These are phyloP conservation scores for Cladosporium sphaerospermum DNA, from an alignment of 2,329 filamentous ascomycete species.

Conservation along the genomic window DNA sequence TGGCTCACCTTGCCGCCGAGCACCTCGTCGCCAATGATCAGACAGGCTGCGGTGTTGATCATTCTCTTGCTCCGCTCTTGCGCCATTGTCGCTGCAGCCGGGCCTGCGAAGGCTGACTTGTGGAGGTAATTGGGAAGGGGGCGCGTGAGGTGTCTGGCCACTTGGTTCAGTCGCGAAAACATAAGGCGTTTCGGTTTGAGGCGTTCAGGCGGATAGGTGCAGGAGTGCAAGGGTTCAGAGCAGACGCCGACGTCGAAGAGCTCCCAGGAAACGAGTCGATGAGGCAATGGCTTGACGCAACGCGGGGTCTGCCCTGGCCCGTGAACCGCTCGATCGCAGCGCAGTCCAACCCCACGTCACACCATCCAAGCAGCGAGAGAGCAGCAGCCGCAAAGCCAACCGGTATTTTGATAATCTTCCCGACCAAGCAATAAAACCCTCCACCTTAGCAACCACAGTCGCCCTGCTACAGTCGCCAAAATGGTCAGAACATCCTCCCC, in stretches of 20 bases:
- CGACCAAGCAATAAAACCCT: too few species aligned
- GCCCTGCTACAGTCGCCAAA: not conserved
- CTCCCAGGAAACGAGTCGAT: not conserved
- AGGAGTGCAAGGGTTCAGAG: too few species aligned
- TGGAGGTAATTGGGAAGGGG: slow-evolving; percentile 54
- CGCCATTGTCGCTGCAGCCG: slow-evolving; percentile 38
- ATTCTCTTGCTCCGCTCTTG: slow-evolving; percentile 55
- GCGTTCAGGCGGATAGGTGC: too few species aligned
- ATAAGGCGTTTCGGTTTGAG: slow-evolving; percentile 41
- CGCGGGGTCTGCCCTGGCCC: not conserved
- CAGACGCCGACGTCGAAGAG: too few species aligned
- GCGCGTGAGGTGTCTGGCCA: slow-evolving; percentile 64
- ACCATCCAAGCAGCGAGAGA: too few species aligned
- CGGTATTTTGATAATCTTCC: too few species aligned
- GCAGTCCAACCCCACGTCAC: not conserved
- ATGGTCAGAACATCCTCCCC: not conserved
- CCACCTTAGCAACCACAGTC: not conserved
- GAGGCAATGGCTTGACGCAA: not conserved
- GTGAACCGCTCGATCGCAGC: not conserved
- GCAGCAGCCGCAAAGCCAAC: too few species aligned
- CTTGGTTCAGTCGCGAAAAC: slow-evolving; percentile 69
- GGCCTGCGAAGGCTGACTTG: slow-evolving; percentile 33
- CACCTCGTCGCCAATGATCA: slow-evolving; percentile 97
- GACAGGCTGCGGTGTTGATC: slow-evolving; percentile 83
- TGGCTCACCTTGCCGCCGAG: slow-evolving; percentile 77